phyloP scores from a whole-genome alignment of 1,284 basidiomycete species.

The Anthracocystis walkeri region DNA sequence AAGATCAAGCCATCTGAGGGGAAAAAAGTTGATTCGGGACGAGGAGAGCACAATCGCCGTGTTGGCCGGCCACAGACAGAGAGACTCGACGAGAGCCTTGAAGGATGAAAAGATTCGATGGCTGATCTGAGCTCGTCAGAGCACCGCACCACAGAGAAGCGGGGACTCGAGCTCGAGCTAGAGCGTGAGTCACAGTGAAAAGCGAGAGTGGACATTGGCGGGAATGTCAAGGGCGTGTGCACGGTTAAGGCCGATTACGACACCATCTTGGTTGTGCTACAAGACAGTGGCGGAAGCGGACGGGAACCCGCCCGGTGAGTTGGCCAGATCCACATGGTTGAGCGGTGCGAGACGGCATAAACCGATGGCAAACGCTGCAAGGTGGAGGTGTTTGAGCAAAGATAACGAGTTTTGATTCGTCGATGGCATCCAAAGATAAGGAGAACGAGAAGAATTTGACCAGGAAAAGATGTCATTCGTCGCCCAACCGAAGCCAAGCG shows the following conservation, averaged over 20 bases:
- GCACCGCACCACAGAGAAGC: background rate
- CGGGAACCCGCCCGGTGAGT: slow-evolving; percentile 23
- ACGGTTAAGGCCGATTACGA: slow-evolving; percentile 25
- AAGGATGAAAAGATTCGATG: background rate
- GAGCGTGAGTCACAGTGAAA: no score
- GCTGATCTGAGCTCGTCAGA: background rate
- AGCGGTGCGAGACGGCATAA: slow-evolving; percentile 2
- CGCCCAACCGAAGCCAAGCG: slow-evolving; percentile 1
- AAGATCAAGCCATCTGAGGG: no score
- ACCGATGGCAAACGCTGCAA: background rate
- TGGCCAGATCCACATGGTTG: background rate
- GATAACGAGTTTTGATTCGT: slow-evolving; percentile 38
- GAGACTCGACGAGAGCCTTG: no score
- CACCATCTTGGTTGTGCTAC: background rate
- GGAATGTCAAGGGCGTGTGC: slow-evolving; percentile 6
- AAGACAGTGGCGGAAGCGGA: slow-evolving; percentile 18
- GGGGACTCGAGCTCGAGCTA: background rate
- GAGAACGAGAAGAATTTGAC: background rate
- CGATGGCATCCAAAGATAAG: slow-evolving; percentile 33
- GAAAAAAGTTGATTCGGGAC: no score
- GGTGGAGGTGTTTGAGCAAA: slow-evolving; percentile 21
- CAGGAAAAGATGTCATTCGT: slow-evolving; percentile 1
- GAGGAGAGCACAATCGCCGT: no score
- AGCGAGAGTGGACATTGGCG: slow-evolving; percentile 4
- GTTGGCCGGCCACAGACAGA: no score